Evolutionary conservation across 1,139 yeast species (phyloP).

Genomic region (Yamadazyma friedrichii): DNA sequence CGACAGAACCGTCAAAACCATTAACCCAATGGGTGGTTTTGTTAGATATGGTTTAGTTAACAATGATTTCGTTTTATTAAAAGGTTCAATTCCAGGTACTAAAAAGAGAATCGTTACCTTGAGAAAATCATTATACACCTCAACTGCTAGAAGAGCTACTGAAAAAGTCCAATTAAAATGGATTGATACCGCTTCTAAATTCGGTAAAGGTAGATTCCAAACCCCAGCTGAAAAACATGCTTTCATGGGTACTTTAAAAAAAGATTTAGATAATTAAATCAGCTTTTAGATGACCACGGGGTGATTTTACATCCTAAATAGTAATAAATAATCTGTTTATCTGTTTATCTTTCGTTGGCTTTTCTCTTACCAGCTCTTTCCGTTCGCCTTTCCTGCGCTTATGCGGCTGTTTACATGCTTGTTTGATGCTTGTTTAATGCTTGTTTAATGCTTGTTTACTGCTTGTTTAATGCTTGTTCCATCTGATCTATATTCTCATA

Average conservation of each 20-base stretch:
- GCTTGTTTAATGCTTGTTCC: too few species aligned
- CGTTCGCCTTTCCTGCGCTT: too few species aligned
- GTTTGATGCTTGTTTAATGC: too few species aligned
- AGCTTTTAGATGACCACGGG: neutral
- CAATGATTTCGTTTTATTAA: constrained; percentile 95
- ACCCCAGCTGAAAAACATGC: constrained; percentile 99
- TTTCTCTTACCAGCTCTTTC: too few species aligned
- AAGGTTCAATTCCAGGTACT: constrained; percentile 99
- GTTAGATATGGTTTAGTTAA: constrained; percentile 98
- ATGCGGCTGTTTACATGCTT: too few species aligned
- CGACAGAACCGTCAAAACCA: constrained; percentile 99
- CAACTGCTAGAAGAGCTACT: constrained; percentile 96
- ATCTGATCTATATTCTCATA: too few species aligned
- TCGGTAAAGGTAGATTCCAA: constrained; percentile 99
- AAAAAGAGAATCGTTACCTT: constrained; percentile 99
- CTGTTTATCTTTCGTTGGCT: too few species aligned
- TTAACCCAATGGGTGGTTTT: constrained; percentile 99
- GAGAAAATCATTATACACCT: constrained; percentile 97
- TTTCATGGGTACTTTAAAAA: constrained; percentile 99
- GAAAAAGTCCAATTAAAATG: constrained; percentile 97
- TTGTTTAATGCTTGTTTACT: too few species aligned
- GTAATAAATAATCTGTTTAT: too few species aligned
- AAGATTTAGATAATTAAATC: constrained; percentile 57
- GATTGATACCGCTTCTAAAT: constrained; percentile 99
- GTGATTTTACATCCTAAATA: constrained; percentile 4